These are phyloP conservation scores for Aureobasidium sp. DNA, from an alignment of 2,329 filamentous ascomycete genomes.

Conservation along the genomic window DNA sequence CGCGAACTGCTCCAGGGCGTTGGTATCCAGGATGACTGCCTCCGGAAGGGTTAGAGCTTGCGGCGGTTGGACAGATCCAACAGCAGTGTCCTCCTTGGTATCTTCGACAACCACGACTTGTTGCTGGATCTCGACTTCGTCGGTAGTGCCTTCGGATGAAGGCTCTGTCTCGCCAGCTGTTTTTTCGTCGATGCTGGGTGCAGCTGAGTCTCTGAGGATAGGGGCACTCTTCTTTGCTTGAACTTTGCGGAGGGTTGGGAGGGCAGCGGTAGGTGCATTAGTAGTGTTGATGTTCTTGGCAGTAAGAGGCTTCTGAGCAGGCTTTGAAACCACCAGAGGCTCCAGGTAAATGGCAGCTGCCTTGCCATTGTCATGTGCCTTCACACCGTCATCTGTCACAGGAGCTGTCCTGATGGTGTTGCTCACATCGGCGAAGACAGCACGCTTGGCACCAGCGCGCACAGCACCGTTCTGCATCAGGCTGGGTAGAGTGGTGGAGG, in stretches of 20 bases:
- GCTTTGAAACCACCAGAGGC: slow-evolving; percentile 32
- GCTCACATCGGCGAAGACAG: slow-evolving; percentile 75
- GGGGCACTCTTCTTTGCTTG: slow-evolving; percentile 45
- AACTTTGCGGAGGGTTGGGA: slow-evolving; percentile 36
- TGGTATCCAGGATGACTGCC: slow-evolving; percentile 2
- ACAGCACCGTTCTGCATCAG: slow-evolving; percentile 46
- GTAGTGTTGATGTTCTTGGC: slow-evolving; percentile 12
- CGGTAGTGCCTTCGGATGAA: background rate
- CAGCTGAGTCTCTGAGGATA: slow-evolving; percentile 44
- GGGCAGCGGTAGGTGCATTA: slow-evolving; percentile 7
- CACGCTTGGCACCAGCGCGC: slow-evolving; percentile 63
- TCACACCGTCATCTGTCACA: slow-evolving; percentile 49
- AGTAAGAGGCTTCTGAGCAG: slow-evolving; percentile 53
- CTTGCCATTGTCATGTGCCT: slow-evolving; percentile 31
- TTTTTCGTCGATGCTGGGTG: background rate
- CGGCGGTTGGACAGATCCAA: background rate
- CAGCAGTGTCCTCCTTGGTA: background rate
- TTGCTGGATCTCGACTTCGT: background rate
- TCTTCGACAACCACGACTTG: background rate
- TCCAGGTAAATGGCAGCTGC: slow-evolving; percentile 19
- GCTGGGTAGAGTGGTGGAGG: slow-evolving; percentile 54
- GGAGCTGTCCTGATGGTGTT: slow-evolving; percentile 46
- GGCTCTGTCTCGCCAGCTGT: background rate
- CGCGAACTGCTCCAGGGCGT: background rate
- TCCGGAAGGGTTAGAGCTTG: background rate